These are phyloP conservation scores for Fusarium sp. DNA, from an alignment of 2,329 filamentous ascomycete species.

Conservation along the genomic window DNA sequence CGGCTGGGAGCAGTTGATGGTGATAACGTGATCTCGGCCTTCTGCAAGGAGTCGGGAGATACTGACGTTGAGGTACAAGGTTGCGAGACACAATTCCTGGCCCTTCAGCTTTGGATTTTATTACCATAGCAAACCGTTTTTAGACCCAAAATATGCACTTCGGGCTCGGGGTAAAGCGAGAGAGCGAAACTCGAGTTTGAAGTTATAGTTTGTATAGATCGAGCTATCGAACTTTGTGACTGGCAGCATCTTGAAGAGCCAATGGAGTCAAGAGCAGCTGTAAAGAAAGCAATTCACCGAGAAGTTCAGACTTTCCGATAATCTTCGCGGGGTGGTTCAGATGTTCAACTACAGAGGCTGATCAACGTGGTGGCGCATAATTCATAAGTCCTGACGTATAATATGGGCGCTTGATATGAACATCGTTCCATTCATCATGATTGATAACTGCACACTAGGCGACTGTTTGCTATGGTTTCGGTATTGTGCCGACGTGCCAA, in stretches of 20 bases:
- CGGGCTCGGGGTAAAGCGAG: background rate
- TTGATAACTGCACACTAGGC: background rate
- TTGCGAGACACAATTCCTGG: constrained; percentile 15
- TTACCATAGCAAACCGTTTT: background rate
- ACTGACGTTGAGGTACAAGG: constrained; percentile 16
- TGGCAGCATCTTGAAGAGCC: background rate
- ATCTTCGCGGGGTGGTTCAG: background rate
- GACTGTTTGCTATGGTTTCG: background rate
- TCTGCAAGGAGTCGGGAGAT: constrained; percentile 36
- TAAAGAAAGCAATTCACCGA: background rate
- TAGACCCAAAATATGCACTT: background rate
- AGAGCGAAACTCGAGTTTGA: background rate
- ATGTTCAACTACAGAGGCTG: background rate
- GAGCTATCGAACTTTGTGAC: constrained; percentile 6
- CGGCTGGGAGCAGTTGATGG: constrained; percentile 17
- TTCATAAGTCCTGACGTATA: background rate
- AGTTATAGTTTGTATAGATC: background rate
- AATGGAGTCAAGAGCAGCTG: background rate
- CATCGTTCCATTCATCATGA: background rate
- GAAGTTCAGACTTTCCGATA: background rate
- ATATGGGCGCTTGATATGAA: background rate
- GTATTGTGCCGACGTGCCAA: background rate
- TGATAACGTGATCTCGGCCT: constrained; percentile 43
- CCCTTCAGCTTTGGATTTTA: constrained; percentile 1
- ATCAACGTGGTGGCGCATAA: background rate